phyloP scores from a whole-genome alignment of 352 stramenopile genomes.

The Peronospora farinosa region DNA sequence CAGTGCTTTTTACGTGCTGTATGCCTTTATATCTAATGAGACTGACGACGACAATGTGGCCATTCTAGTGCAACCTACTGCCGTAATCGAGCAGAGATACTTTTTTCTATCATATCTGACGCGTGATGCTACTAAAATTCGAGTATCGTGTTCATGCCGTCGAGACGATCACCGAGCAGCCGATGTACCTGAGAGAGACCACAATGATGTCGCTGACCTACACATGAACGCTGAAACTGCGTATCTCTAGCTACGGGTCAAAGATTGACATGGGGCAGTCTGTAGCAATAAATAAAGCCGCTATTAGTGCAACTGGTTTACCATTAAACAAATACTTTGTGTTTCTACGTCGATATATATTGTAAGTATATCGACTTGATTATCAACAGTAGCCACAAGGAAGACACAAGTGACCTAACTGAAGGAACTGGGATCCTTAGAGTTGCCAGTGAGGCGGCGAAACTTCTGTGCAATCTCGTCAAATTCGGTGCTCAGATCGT shows the following conservation, averaged over 20 bases:
- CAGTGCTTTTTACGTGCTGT: constrained; percentile 3
- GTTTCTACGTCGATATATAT: constrained; percentile 5
- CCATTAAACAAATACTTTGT: constrained; percentile 14
- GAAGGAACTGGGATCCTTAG: constrained; percentile 78
- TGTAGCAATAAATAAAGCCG: not conserved
- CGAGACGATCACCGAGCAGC: constrained; percentile 48
- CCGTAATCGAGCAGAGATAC: constrained; percentile 16
- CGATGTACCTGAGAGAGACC: constrained; percentile 48
- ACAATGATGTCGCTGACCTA: constrained; percentile 41
- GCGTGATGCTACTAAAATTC: constrained; percentile 40
- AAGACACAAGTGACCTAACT: constrained; percentile 36
- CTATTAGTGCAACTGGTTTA: not conserved
- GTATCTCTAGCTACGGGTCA: no score
- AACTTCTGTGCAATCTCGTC: constrained; percentile 84
- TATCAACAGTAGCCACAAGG: not conserved
- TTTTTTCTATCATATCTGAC: constrained; percentile 29
- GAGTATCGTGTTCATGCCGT: constrained; percentile 46
- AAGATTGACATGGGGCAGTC: constrained; percentile 21
- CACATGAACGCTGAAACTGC: no score
- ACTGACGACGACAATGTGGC: constrained; percentile 6
- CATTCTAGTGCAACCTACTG: constrained; percentile 28
- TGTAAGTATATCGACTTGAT: not conserved
- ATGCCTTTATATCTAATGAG: constrained; percentile 3
- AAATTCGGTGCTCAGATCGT: constrained; percentile 84
- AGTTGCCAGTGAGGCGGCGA: constrained; percentile 71